Evolutionary conservation across 148 eudicot species (phyloP).

Genomic region (Silene conica): DNA sequence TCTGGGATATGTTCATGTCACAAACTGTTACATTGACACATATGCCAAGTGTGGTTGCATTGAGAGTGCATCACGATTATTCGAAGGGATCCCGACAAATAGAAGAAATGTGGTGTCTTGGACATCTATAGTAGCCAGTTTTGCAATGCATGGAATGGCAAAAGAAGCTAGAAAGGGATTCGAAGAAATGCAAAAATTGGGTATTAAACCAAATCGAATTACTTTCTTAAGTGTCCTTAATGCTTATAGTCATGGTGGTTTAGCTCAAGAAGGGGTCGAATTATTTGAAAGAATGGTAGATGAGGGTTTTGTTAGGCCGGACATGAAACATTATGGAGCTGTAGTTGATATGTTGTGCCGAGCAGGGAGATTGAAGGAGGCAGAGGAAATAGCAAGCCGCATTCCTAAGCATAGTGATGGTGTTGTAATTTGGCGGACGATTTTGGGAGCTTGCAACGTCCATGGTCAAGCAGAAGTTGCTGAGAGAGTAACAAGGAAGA

Average conservation of each 20-base stretch:
- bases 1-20: constrained; percentile 34
- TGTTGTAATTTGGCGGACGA: constrained; percentile 69
- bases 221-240: constrained; percentile 55
- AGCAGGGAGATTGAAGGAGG: constrained; percentile 59
- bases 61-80: constrained; percentile 36
- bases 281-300: constrained; percentile 46
- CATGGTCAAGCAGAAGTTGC: constrained; percentile 51
- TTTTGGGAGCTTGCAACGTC: constrained; percentile 61
- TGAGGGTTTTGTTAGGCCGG: constrained; percentile 30
- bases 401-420: constrained; percentile 32
- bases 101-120: constrained; percentile 52
- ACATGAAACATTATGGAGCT: constrained; percentile 53
- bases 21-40: constrained; percentile 50
- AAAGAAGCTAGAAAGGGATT: constrained; percentile 45
- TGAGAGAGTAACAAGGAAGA: constrained; percentile 38
- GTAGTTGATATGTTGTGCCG: constrained; percentile 64
- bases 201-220: constrained; percentile 47
- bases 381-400: constrained; percentile 44
- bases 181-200: constrained; percentile 34
- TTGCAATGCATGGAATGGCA: constrained; percentile 65
- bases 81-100: constrained; percentile 28
- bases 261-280: constrained; percentile 55
- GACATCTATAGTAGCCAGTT: constrained; percentile 61
- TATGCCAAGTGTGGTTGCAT: constrained; percentile 66
- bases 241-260: constrained; percentile 63